A percentile compares a stretch with the other conserved stretches of the same genome.
phyloP scores from a whole-genome alignment of 139 green algal genomes.

The Ostreobium quekettii region DNA sequence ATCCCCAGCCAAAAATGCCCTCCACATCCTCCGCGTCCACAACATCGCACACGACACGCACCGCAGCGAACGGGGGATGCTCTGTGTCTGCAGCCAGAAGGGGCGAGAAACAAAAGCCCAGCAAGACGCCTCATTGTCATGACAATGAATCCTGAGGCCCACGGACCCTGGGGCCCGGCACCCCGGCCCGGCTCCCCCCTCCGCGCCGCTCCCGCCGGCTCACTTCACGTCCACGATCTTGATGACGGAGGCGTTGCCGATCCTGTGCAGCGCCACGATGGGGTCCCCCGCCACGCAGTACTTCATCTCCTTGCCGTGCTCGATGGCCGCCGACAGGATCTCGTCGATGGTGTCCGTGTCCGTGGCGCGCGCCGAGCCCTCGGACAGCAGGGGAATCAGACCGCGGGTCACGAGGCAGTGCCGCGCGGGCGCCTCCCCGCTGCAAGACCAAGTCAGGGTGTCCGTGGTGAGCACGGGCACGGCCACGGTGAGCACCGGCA shows the following conservation, averaged over 20 bases:
- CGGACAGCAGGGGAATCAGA: conserved; percentile 81
- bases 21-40: too few species aligned
- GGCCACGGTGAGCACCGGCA: conserved; percentile 85
- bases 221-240: conserved; percentile 77
- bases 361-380: conserved; percentile 70
- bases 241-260: conserved; percentile 92
- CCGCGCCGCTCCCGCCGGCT: too few species aligned
- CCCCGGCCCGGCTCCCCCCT: too few species aligned
- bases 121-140: too few species aligned
- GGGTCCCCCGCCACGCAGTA: conserved; percentile 71
- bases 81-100: too few species aligned
- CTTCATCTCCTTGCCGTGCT: conserved; percentile 63
- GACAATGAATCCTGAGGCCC: too few species aligned
- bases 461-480: conserved; percentile 85
- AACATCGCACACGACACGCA: too few species aligned
- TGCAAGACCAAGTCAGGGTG: conserved; percentile 85
- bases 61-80: too few species aligned
- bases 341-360: conserved; percentile 78
- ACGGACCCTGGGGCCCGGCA: too few species aligned
- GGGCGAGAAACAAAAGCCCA: too few species aligned
- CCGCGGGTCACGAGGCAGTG: conserved; percentile 63
- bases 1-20: too few species aligned
- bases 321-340: conserved; percentile 73
- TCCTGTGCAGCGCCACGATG: conserved; percentile 89
- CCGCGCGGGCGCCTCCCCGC: conserved; percentile 64